Evolutionary conservation across 257 asterid species (phyloP).

Genomic region (Solanum appendiculatum): DNA sequence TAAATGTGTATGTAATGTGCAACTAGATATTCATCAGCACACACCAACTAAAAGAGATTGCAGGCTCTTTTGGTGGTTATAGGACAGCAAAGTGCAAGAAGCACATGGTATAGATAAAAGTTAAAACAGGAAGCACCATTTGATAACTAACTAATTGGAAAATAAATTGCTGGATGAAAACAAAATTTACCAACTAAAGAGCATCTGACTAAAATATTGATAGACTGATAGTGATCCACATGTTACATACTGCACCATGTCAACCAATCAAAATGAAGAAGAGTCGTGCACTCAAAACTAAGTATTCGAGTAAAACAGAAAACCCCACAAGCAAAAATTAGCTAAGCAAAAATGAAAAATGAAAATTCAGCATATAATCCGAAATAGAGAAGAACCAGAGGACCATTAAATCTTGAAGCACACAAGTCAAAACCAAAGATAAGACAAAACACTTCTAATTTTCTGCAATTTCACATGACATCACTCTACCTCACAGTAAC

Average conservation of each 20-base stretch:
- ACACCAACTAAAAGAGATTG: neutral
- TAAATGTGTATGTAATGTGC: neutral
- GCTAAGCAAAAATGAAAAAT: neutral
- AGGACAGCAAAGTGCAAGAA: neutral
- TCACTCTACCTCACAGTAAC: conserved; percentile 89
- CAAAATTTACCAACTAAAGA: neutral
- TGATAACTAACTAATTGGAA: neutral
- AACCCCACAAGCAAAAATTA: neutral
- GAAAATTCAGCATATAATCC: neutral
- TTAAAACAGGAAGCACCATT: neutral
- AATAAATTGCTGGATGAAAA: neutral
- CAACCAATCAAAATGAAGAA: neutral
- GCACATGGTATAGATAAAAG: neutral
- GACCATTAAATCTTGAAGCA: conserved; percentile 11
- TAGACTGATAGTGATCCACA: neutral
- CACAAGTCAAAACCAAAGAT: conserved; percentile 13
- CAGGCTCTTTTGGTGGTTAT: neutral
- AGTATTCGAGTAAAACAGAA: neutral
- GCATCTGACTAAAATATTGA: neutral
- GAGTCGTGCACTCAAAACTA: neutral
- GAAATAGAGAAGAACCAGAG: neutral
- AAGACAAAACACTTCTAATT: conserved; percentile 7
- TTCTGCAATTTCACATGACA: neutral
- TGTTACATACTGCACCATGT: neutral
- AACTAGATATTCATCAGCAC: neutral